phyloP scores from a whole-genome alignment of 2,329 filamentous ascomycete genomes.

The Verruconis gallopava region DNA sequence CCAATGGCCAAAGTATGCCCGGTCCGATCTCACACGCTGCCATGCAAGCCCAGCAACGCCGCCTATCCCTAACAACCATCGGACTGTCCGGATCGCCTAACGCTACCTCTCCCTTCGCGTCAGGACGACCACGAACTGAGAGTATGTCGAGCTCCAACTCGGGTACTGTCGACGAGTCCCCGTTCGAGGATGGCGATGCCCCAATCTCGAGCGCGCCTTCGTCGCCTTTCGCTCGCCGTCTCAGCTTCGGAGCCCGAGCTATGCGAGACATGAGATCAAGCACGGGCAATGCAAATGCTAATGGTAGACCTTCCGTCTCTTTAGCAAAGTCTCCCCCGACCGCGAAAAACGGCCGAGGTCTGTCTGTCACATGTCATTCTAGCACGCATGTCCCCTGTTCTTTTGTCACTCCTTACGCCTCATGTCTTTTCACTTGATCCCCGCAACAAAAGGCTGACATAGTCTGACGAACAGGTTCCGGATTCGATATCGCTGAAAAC shows the following conservation, averaged over 20 bases:
- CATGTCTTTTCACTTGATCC: no score
- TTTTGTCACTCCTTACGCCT: background rate
- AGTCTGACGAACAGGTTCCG: conserved; percentile 61
- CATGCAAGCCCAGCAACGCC: conserved; percentile 35
- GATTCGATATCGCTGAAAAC: conserved; percentile 96
- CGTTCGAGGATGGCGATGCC: conserved; percentile 46
- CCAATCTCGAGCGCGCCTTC: conserved; percentile 45
- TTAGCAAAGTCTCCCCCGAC: conserved; percentile 36
- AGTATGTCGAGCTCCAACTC: conserved; percentile 36
- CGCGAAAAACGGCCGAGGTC: conserved; percentile 45
- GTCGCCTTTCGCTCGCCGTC: conserved; percentile 67
- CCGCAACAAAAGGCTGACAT: conserved; percentile 55
- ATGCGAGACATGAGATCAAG: conserved; percentile 45
- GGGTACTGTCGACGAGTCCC: conserved; percentile 35
- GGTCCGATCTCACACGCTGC: conserved; percentile 37
- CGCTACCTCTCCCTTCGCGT: conserved; percentile 29
- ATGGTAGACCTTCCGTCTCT: conserved; percentile 42
- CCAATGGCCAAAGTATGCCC: conserved; percentile 19
- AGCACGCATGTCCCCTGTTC: conserved; percentile 1
- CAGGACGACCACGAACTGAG: conserved; percentile 29
- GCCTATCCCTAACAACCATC: conserved; percentile 37
- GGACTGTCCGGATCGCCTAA: conserved; percentile 32
- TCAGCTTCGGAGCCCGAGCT: conserved; percentile 81
- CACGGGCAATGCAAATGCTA: conserved; percentile 20
- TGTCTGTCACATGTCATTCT: conserved; percentile 25